Conservation (phyloP, 805 yeast genomes). For the Yamadazyma phyllophila region DNA sequence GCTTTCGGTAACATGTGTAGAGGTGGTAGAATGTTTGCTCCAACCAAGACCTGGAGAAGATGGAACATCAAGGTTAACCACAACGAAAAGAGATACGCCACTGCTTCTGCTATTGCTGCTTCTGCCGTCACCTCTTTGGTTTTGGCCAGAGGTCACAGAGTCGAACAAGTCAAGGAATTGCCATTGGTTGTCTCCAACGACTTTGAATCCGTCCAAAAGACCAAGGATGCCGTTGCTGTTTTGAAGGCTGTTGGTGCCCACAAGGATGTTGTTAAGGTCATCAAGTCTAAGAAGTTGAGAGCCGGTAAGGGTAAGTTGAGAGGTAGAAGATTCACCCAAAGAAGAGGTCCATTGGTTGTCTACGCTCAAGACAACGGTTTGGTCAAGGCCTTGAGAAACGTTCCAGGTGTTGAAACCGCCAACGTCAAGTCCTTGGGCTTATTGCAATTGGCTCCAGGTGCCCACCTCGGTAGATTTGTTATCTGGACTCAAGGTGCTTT, state of each 20-base stretch:
- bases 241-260: conserved; percentile 98
- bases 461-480: conserved; percentile 99
- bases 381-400: conserved; percentile 98
- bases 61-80: conserved; percentile 99
- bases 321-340: conserved; percentile 99
- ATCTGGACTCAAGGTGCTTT: conserved; percentile 99
- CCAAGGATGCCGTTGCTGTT: conserved; percentile 98
- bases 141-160: conserved; percentile 99
- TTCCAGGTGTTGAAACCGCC: conserved; percentile 99
- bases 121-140: conserved; percentile 97
- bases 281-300: conserved; percentile 97
- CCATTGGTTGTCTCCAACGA: conserved; percentile 96
- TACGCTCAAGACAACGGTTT: conserved; percentile 97
- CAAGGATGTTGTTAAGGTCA: conserved; percentile 95
- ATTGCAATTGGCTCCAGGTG: conserved; percentile 99
- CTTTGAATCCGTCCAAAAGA: conserved; percentile 88
- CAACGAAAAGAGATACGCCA: conserved; percentile 99
- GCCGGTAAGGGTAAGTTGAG: conserved; percentile 99
- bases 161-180: conserved; percentile 96
- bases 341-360: conserved; percentile 99
- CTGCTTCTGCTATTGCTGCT: conserved; percentile 99
- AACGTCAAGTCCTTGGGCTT: conserved; percentile 89
- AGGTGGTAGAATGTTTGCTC: conserved; percentile 99
- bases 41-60: conserved; percentile 99
- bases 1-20: conserved; percentile 99